Percentiles rank a stretch among this genome's conserved stretches.
Evolutionary conservation across 2,329 filamentous ascomycete species (phyloP).

Genomic region (Cercospora sp.): DNA sequence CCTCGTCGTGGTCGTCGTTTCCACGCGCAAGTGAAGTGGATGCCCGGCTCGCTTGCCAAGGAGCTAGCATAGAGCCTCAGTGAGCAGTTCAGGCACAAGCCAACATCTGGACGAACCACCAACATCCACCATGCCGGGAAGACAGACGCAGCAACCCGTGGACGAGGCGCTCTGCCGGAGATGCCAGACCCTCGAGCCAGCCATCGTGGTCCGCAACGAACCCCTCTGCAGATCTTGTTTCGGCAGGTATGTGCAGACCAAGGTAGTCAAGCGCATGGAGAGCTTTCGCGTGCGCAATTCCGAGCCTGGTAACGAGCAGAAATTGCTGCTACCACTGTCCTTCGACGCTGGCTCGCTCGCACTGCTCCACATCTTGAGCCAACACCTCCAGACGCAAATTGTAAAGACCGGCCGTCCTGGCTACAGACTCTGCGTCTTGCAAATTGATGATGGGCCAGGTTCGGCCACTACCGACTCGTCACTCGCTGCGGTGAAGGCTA

Average conservation of each 20-base stretch:
- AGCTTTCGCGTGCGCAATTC: conserved; percentile 57
- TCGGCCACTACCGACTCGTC: conserved; percentile 14
- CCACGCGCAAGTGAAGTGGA: neutral
- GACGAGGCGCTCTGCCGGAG: conserved; percentile 52
- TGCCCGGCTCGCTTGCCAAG: neutral
- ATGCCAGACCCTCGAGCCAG: conserved; percentile 54
- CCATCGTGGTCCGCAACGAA: conserved; percentile 58
- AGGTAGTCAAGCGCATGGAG: conserved; percentile 76
- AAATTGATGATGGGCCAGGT: conserved; percentile 43
- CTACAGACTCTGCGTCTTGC: conserved; percentile 64
- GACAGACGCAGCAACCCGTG: conserved; percentile 23
- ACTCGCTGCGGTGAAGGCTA: conserved; percentile 50
- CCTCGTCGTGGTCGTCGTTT: neutral
- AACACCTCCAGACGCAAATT: conserved; percentile 66
- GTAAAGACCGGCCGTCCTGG: conserved; percentile 63
- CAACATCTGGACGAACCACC: conserved; percentile 5
- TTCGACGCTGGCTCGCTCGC: conserved; percentile 78
- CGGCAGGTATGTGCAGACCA: conserved; percentile 71
- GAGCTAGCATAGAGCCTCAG: neutral
- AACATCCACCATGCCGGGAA: conserved; percentile 30
- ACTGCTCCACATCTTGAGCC: conserved; percentile 72
- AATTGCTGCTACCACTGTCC: conserved; percentile 76
- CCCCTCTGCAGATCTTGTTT: conserved; percentile 72
- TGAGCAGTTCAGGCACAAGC: neutral
- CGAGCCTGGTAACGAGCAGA: conserved; percentile 48